phyloP scores from a whole-genome alignment of 176 grass and related monocot species.

The Aegilops bicornis region DNA sequence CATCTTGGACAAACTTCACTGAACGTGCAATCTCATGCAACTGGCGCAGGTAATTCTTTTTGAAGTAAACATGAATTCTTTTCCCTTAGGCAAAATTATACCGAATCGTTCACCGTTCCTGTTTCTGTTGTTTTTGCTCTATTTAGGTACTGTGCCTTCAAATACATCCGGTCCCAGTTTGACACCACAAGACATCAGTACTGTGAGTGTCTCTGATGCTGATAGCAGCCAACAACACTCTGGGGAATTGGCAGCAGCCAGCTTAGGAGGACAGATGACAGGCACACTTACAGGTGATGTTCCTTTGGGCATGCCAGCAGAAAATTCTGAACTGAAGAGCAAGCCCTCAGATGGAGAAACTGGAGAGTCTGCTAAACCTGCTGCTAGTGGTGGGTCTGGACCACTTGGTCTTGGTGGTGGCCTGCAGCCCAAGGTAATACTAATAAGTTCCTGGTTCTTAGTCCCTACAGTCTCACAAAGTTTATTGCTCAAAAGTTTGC shows the following conservation, averaged over 20 bases:
- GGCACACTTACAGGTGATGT: conserved; percentile 9
- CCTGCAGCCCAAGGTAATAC: conserved; percentile 74
- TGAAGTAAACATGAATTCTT: background rate
- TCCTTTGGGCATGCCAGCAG: conserved; percentile 35
- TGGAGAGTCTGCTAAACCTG: conserved; percentile 40
- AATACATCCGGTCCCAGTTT: conserved; percentile 5
- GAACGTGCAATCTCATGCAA: conserved; percentile 16
- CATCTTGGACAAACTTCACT: background rate
- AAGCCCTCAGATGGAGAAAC: conserved; percentile 22
- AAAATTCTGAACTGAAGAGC: conserved; percentile 31
- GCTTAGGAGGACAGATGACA: conserved; percentile 10
- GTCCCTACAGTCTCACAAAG: background rate
- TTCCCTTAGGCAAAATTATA: background rate
- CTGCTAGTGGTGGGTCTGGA: conserved; percentile 41
- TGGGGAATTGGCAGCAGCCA: conserved; percentile 1
- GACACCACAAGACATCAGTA: conserved; percentile 19
- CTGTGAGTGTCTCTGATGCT: background rate
- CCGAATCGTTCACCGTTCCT: background rate
- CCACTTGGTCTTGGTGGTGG: conserved; percentile 86
- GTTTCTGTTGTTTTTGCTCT: conserved; percentile 24
- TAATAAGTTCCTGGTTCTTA: background rate
- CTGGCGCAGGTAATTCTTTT: conserved; percentile 6
- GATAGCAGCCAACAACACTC: conserved; percentile 16
- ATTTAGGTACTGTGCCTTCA: conserved; percentile 12
- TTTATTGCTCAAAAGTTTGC: background rate